These are phyloP conservation scores for Trichoderma pleuroti DNA, from an alignment of 2,329 filamentous ascomycete genomes.

Conservation along the genomic window DNA sequence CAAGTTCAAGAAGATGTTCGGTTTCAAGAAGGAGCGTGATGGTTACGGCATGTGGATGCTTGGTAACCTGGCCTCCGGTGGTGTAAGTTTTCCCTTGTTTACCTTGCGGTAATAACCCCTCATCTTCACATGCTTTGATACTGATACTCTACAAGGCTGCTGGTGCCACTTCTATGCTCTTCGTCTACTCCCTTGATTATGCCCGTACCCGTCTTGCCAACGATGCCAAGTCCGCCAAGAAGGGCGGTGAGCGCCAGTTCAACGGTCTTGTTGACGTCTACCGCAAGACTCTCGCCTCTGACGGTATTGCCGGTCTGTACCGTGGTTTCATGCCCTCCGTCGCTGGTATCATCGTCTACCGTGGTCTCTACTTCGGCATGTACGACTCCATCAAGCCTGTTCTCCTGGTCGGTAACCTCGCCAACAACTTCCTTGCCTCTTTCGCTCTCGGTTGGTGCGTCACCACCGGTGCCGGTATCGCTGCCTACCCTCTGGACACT, in stretches of 20 bases:
- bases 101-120: neutral
- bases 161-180: slow-evolving; percentile 98
- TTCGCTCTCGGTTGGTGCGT: slow-evolving; percentile 98
- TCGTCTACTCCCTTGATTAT: slow-evolving; percentile 99
- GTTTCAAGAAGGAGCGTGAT: slow-evolving; percentile 99
- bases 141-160: slow-evolving; percentile 59
- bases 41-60: slow-evolving; percentile 99
- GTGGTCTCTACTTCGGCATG: slow-evolving; percentile 99
- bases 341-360: slow-evolving; percentile 99
- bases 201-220: slow-evolving; percentile 99
- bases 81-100: slow-evolving; percentile 62
- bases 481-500: slow-evolving; percentile 99
- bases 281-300: slow-evolving; percentile 98
- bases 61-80: slow-evolving; percentile 99
- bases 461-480: slow-evolving; percentile 99
- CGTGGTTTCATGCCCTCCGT: slow-evolving; percentile 99
- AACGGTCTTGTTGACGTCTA: slow-evolving; percentile 99
- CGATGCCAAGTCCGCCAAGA: slow-evolving; percentile 98
- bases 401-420: slow-evolving; percentile 82
- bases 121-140: neutral
- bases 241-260: slow-evolving; percentile 98
- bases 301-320: slow-evolving; percentile 99
- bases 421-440: slow-evolving; percentile 99
- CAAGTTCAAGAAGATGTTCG: slow-evolving; percentile 99
- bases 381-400: slow-evolving; percentile 99